These are phyloP conservation scores for Candida gorgasii DNA, from an alignment of 805 yeast genomes.

Conservation along the genomic window DNA sequence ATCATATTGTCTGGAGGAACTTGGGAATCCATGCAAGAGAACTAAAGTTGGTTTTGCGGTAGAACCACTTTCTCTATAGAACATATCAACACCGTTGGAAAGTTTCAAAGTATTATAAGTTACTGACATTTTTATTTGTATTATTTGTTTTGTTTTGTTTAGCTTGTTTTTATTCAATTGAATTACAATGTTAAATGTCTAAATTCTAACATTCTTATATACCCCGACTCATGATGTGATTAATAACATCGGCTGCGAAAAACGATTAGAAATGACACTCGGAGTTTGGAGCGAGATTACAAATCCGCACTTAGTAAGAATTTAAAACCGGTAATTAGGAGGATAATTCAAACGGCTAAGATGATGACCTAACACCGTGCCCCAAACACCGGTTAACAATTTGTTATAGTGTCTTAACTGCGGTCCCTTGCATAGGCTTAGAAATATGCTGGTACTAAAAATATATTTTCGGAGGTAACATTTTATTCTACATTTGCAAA, in stretches of 20 bases:
- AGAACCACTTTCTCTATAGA: constrained; percentile 20
- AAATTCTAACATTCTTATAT: not conserved
- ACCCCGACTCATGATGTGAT: not conserved
- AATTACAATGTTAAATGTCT: not conserved
- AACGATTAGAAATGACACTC: not conserved
- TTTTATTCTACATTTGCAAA: too few species aligned
- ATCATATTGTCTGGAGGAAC: constrained; percentile 43
- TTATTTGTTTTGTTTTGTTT: not conserved
- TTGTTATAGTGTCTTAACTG: too few species aligned
- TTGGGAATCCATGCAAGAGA: constrained; percentile 46
- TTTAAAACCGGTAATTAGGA: not conserved
- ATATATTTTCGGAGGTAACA: too few species aligned
- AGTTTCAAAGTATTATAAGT: constrained; percentile 13
- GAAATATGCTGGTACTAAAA: too few species aligned
- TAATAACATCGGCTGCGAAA: not conserved
- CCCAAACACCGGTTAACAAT: too few species aligned
- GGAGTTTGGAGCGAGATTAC: not conserved
- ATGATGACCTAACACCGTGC: too few species aligned
- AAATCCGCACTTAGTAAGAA: not conserved
- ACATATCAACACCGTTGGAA: constrained; percentile 16
- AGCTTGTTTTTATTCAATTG: not conserved
- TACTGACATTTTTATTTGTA: constrained; percentile 1
- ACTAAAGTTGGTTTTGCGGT: constrained; percentile 29
- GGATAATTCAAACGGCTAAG: too few species aligned
- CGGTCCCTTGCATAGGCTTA: too few species aligned